A percentile compares a stretch with the other conserved stretches of the same genome.
Conservation (phyloP, 2,329 filamentous ascomycete genomes). For the Davidsoniella virescens region DNA sequence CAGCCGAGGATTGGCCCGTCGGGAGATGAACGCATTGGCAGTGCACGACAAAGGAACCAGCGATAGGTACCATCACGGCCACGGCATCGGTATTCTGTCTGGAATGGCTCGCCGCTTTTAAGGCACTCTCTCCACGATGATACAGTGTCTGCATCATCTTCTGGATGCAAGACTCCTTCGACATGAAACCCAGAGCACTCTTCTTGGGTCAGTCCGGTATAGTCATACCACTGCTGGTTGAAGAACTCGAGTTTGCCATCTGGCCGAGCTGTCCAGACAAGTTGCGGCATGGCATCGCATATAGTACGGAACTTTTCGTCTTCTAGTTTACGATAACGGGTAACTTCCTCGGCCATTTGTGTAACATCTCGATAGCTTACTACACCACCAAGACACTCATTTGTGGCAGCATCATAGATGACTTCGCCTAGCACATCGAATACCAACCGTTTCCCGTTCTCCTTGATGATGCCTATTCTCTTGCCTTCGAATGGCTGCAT, state of each 20-base stretch:
- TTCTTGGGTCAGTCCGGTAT: slow-evolving; percentile 50
- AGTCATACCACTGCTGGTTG: slow-evolving; percentile 64
- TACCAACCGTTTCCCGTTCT: slow-evolving; percentile 34
- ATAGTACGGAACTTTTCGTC: slow-evolving; percentile 61
- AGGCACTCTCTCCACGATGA: slow-evolving; percentile 46
- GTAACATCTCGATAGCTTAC: slow-evolving; percentile 60
- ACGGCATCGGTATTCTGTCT: slow-evolving; percentile 53
- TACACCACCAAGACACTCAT: slow-evolving; percentile 58
- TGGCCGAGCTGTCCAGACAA: slow-evolving; percentile 58
- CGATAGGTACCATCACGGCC: slow-evolving; percentile 53
- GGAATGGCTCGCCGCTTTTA: slow-evolving; percentile 50
- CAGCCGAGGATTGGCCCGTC: slow-evolving; percentile 58
- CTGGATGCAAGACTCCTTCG: slow-evolving; percentile 50
- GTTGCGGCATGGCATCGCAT: slow-evolving; percentile 54
- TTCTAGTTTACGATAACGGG: slow-evolving; percentile 51
- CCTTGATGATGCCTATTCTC: slow-evolving; percentile 46
- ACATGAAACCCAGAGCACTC: slow-evolving; percentile 47
- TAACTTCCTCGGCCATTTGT: slow-evolving; percentile 50
- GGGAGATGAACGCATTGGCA: slow-evolving; percentile 49
- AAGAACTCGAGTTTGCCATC: slow-evolving; percentile 58
- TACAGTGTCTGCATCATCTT: slow-evolving; percentile 43
- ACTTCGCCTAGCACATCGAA: slow-evolving; percentile 53
- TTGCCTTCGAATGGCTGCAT: slow-evolving; percentile 41
- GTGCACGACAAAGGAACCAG: slow-evolving; percentile 62
- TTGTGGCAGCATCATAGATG: slow-evolving; percentile 47